Conservation (phyloP, 441 rosid species). For the Mallotus japonicus region DNA sequence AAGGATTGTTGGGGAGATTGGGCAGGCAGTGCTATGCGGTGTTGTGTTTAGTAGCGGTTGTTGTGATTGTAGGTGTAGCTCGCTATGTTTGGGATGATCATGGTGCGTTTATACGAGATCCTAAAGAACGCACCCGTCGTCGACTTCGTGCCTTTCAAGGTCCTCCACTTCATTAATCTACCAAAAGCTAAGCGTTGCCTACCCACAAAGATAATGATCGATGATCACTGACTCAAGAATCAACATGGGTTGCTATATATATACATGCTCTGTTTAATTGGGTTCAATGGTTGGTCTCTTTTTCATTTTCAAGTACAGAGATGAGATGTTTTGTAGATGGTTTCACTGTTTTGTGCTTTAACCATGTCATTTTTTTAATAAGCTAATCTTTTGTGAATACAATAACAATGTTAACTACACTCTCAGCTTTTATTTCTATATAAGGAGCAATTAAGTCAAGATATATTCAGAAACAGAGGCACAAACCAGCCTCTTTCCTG, state of each 20-base stretch:
- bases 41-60: constrained; percentile 29
- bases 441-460: too few relatives aligned
- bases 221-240: too few relatives aligned
- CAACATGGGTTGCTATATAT: too few relatives aligned
- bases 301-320: background rate
- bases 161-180: background rate
- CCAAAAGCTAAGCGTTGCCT: background rate
- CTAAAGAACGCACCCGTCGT: background rate
- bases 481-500: too few relatives aligned
- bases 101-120: background rate
- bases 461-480: too few relatives aligned
- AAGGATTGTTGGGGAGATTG: constrained; percentile 28
- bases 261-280: too few relatives aligned
- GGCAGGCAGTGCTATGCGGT: constrained; percentile 35
- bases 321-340: background rate
- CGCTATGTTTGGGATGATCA: constrained; percentile 7
- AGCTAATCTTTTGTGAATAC: too few relatives aligned
- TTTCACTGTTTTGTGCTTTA: background rate
- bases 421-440: too few relatives aligned
- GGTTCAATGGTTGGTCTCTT: background rate
- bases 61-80: constrained; percentile 28
- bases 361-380: background rate
- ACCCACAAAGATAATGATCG: too few relatives aligned
- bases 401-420: too few relatives aligned
- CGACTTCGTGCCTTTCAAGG: background rate